Conservation (phyloP, 148 eudicot species). For the Agrostemma githago region DNA sequence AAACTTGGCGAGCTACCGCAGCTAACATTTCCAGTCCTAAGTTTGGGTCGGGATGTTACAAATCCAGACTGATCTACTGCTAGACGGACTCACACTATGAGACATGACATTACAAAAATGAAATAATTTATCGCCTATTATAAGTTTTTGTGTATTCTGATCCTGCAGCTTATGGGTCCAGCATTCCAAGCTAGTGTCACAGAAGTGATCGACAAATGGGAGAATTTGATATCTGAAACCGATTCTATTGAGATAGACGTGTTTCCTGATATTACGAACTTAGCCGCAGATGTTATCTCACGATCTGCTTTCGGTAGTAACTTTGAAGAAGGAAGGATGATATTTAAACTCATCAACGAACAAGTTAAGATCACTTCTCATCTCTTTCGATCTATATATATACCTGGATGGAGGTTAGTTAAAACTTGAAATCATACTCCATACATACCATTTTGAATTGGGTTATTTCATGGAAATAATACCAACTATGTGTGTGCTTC, state of each 20-base stretch:
- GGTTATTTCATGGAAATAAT: no score
- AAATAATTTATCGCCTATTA: neutral
- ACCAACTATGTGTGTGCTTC: no score
- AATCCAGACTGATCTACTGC: no score
- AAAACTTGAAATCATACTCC: neutral
- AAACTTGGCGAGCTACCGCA: no score
- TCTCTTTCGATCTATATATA: constrained; percentile 21
- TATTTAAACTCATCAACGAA: constrained; percentile 46
- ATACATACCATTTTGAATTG: no score
- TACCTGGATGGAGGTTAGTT: constrained; percentile 48
- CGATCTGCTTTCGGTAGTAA: constrained; percentile 52
- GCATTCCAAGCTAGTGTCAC: constrained; percentile 31
- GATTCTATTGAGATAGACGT: constrained; percentile 40
- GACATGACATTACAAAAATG: no score
- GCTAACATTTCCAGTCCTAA: no score
- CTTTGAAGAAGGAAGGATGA: constrained; percentile 40
- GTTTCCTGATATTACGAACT: constrained; percentile 37
- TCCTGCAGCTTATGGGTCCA: constrained; percentile 35
- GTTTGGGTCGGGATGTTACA: no score
- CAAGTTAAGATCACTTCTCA: constrained; percentile 24
- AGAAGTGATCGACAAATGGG: constrained; percentile 40
- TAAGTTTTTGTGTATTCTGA: no score
- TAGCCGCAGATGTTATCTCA: constrained; percentile 46
- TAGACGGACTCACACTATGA: no score
- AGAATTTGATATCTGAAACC: constrained; percentile 18